phyloP scores from a whole-genome alignment of 371 early-diverging fungal species.

The Vairimorpha apis region DNA sequence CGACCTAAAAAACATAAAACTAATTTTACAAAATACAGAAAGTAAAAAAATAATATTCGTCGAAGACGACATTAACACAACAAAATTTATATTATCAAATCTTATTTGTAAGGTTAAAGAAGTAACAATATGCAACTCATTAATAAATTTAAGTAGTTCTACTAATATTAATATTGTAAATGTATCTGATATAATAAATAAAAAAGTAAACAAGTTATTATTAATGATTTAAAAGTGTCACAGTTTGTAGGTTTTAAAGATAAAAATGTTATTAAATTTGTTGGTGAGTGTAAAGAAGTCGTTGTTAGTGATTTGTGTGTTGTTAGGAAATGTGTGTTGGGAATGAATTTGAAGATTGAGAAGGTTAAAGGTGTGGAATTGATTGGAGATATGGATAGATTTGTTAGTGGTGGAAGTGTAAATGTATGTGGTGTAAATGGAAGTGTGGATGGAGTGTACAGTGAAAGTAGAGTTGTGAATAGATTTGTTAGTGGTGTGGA shows the following conservation, averaged over 20 bases:
- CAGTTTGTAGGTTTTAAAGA: background rate
- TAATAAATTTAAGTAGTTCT: constrained; percentile 6
- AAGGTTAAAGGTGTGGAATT: background rate
- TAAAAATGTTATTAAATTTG: background rate
- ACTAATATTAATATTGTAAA: constrained; percentile 5
- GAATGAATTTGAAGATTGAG: constrained; percentile 1
- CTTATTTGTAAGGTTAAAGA: background rate
- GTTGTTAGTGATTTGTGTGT: background rate
- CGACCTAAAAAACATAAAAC: constrained; percentile 7
- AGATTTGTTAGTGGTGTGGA: too few relatives aligned
- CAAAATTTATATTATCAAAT: background rate
- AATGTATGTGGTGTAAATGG: background rate
- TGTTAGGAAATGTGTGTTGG: background rate
- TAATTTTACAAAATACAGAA: constrained; percentile 1
- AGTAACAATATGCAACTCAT: background rate
- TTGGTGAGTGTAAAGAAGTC: background rate
- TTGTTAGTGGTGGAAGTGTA: background rate
- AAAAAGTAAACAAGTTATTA: background rate
- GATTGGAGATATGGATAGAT: background rate
- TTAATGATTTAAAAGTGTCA: background rate
- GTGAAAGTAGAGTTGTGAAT: too few relatives aligned
- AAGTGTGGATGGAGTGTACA: too few relatives aligned
- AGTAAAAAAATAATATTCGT: constrained; percentile 3
- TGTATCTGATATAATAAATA: constrained; percentile 11
- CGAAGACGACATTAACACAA: background rate